Conservation (phyloP, 2,329 filamentous ascomycete genomes). For the Fonsecaea pugnacius region DNA sequence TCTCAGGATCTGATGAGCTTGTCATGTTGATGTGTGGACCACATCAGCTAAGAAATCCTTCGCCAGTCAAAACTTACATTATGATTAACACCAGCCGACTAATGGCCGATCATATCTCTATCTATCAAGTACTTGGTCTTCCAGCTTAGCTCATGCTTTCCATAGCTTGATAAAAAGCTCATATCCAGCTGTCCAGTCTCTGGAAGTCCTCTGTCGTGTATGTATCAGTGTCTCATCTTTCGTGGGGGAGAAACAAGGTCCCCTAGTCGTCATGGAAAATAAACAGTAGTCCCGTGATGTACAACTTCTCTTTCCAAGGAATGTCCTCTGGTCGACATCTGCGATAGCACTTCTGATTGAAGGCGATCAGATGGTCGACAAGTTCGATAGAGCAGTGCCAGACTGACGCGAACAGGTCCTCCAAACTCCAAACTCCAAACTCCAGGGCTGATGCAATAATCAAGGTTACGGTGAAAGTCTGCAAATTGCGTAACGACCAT, state of each 20-base stretch:
- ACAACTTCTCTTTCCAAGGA: conserved; percentile 22
- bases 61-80: conserved; percentile 10
- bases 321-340: conserved; percentile 13
- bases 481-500: conserved; percentile 6
- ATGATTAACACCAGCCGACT: conserved; percentile 26
- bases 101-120: conserved; percentile 20
- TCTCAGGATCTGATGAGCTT: background rate
- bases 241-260: conserved; percentile 10
- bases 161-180: conserved; percentile 22
- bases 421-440: conserved; percentile 32
- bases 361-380: conserved; percentile 9
- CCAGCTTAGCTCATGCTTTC: conserved; percentile 22
- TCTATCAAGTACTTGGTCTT: conserved; percentile 4
- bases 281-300: conserved; percentile 26
- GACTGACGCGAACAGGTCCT: conserved; percentile 21
- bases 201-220: conserved; percentile 22
- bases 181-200: conserved; percentile 30
- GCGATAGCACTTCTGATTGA: conserved; percentile 9
- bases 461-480: conserved; percentile 3
- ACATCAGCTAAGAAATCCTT: background rate
- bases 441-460: conserved; percentile 28
- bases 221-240: conserved; percentile 29
- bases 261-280: conserved; percentile 24
- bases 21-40: background rate
- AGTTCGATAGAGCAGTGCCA: conserved; percentile 25